These are phyloP conservation scores for Aquilaria yunnanensis DNA, from an alignment of 345 rosid species.

Conservation along the genomic window DNA sequence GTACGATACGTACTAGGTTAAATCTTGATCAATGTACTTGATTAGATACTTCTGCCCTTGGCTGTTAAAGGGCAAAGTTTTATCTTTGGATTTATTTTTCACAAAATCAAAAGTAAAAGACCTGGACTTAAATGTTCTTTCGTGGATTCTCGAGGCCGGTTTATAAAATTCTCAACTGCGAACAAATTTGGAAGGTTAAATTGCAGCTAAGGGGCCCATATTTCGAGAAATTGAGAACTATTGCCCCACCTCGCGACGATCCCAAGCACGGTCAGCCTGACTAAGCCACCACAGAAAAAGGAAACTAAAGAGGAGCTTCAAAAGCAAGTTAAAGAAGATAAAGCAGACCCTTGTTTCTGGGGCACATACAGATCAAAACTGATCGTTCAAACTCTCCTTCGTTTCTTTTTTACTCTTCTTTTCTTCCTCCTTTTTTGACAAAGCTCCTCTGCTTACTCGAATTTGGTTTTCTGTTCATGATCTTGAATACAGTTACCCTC, in stretches of 20 bases:
- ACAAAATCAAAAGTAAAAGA: too few relatives aligned
- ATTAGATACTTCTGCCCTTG: slow-evolving; percentile 4
- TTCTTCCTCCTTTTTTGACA: neutral
- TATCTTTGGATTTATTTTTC: slow-evolving; percentile 10
- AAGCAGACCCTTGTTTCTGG: slow-evolving; percentile 14
- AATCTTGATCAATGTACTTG: slow-evolving; percentile 12
- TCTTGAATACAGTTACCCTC: too few relatives aligned
- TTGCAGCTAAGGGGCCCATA: slow-evolving; percentile 16
- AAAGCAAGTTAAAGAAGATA: slow-evolving; percentile 26
- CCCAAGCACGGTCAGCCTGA: slow-evolving; percentile 9
- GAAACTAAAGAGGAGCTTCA: slow-evolving; percentile 14
- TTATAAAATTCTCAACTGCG: slow-evolving; percentile 20
- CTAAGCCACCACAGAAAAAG: slow-evolving; percentile 15
- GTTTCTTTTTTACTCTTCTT: neutral
- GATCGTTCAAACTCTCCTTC: slow-evolving; percentile 13
- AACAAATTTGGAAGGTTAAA: slow-evolving; percentile 19
- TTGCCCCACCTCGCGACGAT: neutral
- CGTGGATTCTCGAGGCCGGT: slow-evolving; percentile 33
- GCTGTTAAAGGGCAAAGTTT: slow-evolving; percentile 9
- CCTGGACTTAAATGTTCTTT: too few relatives aligned
- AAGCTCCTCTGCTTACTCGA: neutral
- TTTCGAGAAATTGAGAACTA: too few relatives aligned
- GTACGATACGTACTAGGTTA: slow-evolving; percentile 25
- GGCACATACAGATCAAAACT: slow-evolving; percentile 10
- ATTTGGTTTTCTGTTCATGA: neutral